Evolutionary conservation across 139 green algal genomes (phyloP), one percentile per base, ranked within the genome.

Genomic region (Chlorella sp.): DNA sequence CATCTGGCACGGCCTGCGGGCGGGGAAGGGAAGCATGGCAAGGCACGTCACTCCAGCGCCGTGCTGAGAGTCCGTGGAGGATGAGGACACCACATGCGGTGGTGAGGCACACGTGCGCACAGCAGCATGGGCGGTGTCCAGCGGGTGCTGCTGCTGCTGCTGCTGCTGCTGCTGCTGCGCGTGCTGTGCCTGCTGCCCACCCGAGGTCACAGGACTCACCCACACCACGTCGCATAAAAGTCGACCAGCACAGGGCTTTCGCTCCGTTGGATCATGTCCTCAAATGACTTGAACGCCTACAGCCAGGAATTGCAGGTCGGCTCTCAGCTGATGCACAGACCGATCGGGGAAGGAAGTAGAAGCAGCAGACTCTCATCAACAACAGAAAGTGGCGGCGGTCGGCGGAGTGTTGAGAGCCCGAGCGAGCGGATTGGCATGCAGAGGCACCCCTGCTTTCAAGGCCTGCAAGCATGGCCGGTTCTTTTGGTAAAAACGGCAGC

Each of bases 221-320:
- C 81, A 30, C 32, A 75, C 96, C 96, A 98, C 0, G 86, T 95
- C 0, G 96, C 96, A 81, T 97, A 96, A 40, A 97, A 98, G 84
- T 98, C 96, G 0, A 98, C 96, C 32, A 98, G 92, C 3, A 97
- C 78, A 0, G 95, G 94, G 22, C 93, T 30, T 0, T 93, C 89
- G 16, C 76, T 92, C 16, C 88, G 39, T 0, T 57, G 30, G 0
- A 98, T 76, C 94, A 98, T 95, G 21, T 97, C 94, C 4, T 97
- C 92, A 88, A 98, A 97, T 4, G 60, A 92, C 0, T n/a, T n/a
- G 85, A 94, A 96, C 22, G 92, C 83, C 91, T 95, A 28, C n/a
- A n/a, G n/a, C n/a, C n/a, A n/a, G n/a, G n/a, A n/a, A n/a, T n/a
- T n/a, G n/a, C n/a, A n/a, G n/a, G n/a, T n/a, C n/a, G n/a, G n/a